Percentiles rank a stretch among this genome's conserved stretches.
Conservation (phyloP, 2,329 filamentous ascomycete genomes). For the Aspergillus niger region DNA sequence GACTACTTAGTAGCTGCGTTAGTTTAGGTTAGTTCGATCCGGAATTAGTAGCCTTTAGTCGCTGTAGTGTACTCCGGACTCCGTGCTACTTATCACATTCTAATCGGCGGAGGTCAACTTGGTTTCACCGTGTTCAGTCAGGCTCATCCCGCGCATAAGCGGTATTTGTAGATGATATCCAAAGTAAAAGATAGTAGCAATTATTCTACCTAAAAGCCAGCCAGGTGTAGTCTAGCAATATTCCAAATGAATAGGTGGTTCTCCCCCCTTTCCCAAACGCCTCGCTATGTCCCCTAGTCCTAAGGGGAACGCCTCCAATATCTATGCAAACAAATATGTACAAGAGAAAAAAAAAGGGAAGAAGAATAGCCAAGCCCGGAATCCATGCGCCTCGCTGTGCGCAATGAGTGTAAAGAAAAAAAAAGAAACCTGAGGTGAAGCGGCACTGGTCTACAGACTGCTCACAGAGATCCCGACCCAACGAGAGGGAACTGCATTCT, state of each 20-base stretch:
- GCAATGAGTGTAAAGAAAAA: neutral
- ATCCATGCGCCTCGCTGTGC: conserved; percentile 14
- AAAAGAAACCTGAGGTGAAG: conserved; percentile 1
- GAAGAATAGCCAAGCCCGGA: conserved; percentile 6
- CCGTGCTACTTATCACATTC: too few relatives aligned
- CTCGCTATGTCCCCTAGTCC: conserved; percentile 7
- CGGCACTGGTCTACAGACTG: conserved; percentile 6
- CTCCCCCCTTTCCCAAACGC: conserved; percentile 8
- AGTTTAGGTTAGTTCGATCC: too few relatives aligned
- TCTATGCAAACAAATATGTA: neutral
- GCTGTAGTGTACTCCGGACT: too few relatives aligned
- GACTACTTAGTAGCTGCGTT: too few relatives aligned
- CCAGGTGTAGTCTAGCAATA: neutral
- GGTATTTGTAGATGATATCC: too few relatives aligned
- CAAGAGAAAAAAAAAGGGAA: neutral
- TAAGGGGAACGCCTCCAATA: neutral
- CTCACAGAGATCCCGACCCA: conserved; percentile 33
- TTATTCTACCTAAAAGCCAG: neutral
- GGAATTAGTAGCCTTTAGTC: too few relatives aligned
- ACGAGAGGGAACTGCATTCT: conserved; percentile 28
- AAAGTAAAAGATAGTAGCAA: too few relatives aligned
- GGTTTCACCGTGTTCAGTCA: neutral
- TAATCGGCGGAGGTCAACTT: too few relatives aligned
- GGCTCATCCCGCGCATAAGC: too few relatives aligned
- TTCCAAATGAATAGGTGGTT: neutral